Conservation (phyloP, 2,329 filamentous ascomycete genomes). For the Alternaria arbusti region DNA sequence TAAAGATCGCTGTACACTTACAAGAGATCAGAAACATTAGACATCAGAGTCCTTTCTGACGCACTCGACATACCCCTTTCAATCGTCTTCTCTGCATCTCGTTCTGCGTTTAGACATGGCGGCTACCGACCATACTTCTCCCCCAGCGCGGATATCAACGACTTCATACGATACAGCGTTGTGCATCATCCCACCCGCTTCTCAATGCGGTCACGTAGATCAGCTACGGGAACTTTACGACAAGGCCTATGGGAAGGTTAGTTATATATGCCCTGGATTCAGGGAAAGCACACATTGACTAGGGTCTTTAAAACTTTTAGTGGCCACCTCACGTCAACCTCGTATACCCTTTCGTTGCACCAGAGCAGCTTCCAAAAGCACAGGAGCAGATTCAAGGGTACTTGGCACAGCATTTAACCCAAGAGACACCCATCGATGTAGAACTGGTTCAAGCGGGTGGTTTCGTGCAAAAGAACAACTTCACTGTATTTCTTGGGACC, state of each 20-base stretch:
- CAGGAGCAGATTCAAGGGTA: conserved; percentile 49
- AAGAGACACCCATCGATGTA: conserved; percentile 5
- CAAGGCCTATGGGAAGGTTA: conserved; percentile 58
- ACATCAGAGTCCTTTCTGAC: neutral
- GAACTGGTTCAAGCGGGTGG: conserved; percentile 52
- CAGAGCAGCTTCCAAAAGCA: conserved; percentile 55
- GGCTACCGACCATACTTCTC: neutral
- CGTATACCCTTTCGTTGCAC: conserved; percentile 68
- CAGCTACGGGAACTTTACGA: conserved; percentile 67
- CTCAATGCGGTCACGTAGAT: conserved; percentile 59
- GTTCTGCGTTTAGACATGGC: conserved; percentile 25
- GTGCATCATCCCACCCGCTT: conserved; percentile 63
- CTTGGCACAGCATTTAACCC: conserved; percentile 24
- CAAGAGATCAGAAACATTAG: conserved; percentile 5
- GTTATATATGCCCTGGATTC: neutral
- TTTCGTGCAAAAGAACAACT: conserved; percentile 59
- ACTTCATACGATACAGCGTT: conserved; percentile 65
- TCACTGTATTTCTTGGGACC: conserved; percentile 50
- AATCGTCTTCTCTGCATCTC: neutral
- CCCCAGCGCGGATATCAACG: conserved; percentile 22
- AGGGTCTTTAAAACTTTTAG: neutral
- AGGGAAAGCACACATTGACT: neutral
- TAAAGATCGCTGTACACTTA: conserved; percentile 8
- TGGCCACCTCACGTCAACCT: conserved; percentile 74
- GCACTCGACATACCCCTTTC: conserved; percentile 15